Percentiles rank a stretch among this genome's conserved stretches.
Evolutionary conservation across 441 rosid species (phyloP).

Genomic region (Viola pubescens): DNA sequence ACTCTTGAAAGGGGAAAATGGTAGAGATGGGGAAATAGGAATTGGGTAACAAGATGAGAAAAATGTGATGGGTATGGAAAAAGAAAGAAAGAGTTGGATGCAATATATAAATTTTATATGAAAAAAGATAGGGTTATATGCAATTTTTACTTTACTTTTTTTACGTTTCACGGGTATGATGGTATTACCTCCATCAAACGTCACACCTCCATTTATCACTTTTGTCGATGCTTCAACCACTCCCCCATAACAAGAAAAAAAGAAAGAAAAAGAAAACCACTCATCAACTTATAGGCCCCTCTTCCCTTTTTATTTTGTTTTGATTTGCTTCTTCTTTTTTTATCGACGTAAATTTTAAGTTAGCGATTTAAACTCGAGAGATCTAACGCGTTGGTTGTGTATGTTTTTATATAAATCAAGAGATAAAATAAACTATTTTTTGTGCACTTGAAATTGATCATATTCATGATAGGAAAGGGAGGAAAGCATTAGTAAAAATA

Average conservation of each 20-base stretch:
- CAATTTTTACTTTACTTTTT: not conserved
- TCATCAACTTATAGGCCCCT: conserved; percentile 6
- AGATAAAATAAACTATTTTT: not conserved
- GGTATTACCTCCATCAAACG: conserved; percentile 23
- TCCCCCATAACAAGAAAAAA: not conserved
- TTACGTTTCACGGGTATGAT: conserved; percentile 27
- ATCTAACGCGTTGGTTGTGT: too few relatives aligned
- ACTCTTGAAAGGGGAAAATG: not conserved
- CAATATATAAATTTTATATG: not conserved
- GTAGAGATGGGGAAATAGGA: not conserved
- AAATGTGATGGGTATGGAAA: conserved; percentile 1
- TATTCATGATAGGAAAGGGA: conserved; percentile 8
- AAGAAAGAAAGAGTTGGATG: not conserved
- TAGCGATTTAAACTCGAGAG: too few relatives aligned
- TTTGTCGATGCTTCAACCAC: conserved; percentile 37
- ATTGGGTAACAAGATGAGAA: not conserved
- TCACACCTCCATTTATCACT: conserved; percentile 27
- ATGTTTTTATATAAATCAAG: too few relatives aligned
- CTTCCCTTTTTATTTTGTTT: not conserved
- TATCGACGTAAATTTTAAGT: too few relatives aligned
- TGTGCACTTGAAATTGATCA: conserved; percentile 6
- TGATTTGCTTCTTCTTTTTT: not conserved
- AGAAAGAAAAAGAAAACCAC: not conserved
- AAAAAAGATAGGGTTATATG: not conserved
- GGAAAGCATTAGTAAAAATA: not conserved